These are phyloP conservation scores for Saksenaea oblongispora DNA, from an alignment of 371 early-diverging fungal species.

Conservation along the genomic window DNA sequence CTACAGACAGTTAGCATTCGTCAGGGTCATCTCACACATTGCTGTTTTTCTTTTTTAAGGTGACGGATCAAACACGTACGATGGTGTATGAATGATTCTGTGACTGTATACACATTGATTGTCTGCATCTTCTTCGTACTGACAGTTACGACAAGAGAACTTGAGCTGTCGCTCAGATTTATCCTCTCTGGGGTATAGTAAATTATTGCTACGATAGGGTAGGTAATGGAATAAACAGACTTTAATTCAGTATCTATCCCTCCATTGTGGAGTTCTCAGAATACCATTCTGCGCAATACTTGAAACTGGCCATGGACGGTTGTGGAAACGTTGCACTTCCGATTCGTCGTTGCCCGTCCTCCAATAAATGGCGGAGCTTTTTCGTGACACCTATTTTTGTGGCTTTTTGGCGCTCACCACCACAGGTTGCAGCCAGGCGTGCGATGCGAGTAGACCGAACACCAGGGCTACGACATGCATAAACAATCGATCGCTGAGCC, in stretches of 20 bases:
- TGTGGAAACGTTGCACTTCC: too few relatives aligned
- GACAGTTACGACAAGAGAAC: slow-evolving; percentile 96
- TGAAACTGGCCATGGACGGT: slow-evolving; percentile 64
- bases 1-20: slow-evolving; percentile 36
- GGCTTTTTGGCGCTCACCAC: slow-evolving; percentile 9
- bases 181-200: slow-evolving; percentile 97
- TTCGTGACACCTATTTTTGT: not conserved
- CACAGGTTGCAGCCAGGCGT: slow-evolving; percentile 15
- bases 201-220: slow-evolving; percentile 73
- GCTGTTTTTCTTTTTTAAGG: not conserved
- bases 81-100: slow-evolving; percentile 77
- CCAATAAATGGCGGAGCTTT: not conserved
- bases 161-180: slow-evolving; percentile 62
- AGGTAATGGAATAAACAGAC: not conserved
- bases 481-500: slow-evolving; percentile 6
- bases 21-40: not conserved
- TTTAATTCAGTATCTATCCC: not conserved
- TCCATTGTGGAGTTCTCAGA: not conserved
- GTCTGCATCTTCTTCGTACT: slow-evolving; percentile 83
- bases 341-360: not conserved
- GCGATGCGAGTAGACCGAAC: slow-evolving; percentile 6
- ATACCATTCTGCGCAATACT: slow-evolving; percentile 78
- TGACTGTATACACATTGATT: slow-evolving; percentile 87
- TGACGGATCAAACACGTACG: slow-evolving; percentile 52
- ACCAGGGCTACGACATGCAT: slow-evolving; percentile 4